Conservation (phyloP, 352 stramenopile genomes). For the Peronosclerospora sorghi region DNA sequence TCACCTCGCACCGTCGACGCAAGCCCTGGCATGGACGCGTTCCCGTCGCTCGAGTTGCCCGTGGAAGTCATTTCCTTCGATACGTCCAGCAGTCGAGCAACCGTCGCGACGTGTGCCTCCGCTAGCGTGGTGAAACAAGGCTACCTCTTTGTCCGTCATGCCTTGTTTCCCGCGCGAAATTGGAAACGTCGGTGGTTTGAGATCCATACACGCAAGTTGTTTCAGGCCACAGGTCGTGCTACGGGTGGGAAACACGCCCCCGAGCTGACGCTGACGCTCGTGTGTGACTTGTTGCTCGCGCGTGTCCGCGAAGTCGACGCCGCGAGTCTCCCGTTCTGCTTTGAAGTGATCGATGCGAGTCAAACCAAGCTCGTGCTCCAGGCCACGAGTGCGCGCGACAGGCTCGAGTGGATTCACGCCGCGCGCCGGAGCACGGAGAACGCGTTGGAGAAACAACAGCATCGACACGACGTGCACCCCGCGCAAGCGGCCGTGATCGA, state of each 20-base stretch:
- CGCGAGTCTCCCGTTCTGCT: slow-evolving; percentile 53
- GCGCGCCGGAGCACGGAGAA: slow-evolving; percentile 69
- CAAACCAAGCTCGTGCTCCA: slow-evolving; percentile 71
- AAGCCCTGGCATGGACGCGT: slow-evolving; percentile 12
- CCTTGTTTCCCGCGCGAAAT: slow-evolving; percentile 68
- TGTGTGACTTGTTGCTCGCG: slow-evolving; percentile 77
- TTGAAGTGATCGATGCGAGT: slow-evolving; percentile 79
- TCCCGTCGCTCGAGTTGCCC: slow-evolving; percentile 44
- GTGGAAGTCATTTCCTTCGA: slow-evolving; percentile 71
- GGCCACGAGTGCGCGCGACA: slow-evolving; percentile 57
- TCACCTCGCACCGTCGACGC: slow-evolving; percentile 17
- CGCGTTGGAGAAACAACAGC: slow-evolving; percentile 73
- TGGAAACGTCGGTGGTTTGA: slow-evolving; percentile 85
- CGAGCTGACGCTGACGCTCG: slow-evolving; percentile 51
- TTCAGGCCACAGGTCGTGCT: slow-evolving; percentile 37
- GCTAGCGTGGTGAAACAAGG: slow-evolving; percentile 56
- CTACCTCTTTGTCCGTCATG: slow-evolving; percentile 79
- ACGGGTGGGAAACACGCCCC: slow-evolving; percentile 42
- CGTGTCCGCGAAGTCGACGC: slow-evolving; percentile 50
- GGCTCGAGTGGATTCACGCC: slow-evolving; percentile 76
- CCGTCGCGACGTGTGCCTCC: slow-evolving; percentile 3
- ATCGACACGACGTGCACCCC: slow-evolving; percentile 73
- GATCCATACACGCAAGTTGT: slow-evolving; percentile 79
- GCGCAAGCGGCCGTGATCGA: slow-evolving; percentile 64
- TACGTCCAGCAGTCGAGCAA: slow-evolving; percentile 41